Evolutionary conservation across 805 yeast genomes (phyloP), one percentile per base, ranked within the genome.

Genomic region (Lipomyces japonicus): DNA sequence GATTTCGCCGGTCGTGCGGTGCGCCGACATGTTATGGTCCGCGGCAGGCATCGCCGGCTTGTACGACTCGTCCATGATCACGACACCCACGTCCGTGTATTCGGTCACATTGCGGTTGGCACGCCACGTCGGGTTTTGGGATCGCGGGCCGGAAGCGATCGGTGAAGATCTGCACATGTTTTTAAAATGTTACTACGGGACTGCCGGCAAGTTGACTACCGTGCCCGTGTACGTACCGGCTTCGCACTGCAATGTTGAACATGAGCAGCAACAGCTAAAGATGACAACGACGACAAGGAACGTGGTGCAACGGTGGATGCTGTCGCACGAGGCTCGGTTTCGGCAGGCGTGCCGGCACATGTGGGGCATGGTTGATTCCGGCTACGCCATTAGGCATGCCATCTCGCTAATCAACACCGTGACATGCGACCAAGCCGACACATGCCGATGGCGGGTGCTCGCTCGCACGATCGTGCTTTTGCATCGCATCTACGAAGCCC

Each of bases 111-210:
- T 57, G 31, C 16, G 32, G 3, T 51, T 57, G 18, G 60, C 55
- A 7, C 50, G 50, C 2, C 30, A 31, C 25, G 61, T 53, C 2
- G 60, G 35, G n/a, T 57, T 57, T 26, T 57, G 61, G 61, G 61
- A 57, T 39, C 45, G 58, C 2, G 60, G 50, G 14, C 47, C 52
- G 19, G 48, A 32, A 2, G 61, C 61, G n/a, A 57, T 57, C 32
- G 61, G 61, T 22, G 61, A 57, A 39, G 61, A 57, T 28, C 34
- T 57, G 23, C 61, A 57, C 40, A 57, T 57, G 61, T 57, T 37
- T 28, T 45, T 57, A 22, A 57, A 57, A 26, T 56, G 58, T 25
- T 57, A 25, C 39, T 49, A 49, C 31, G 34, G 42, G 14, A 57
- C 58, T 1, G 35, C 51, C 4, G 60, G 61, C 3, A 42, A 18